A percentile compares a stretch with the other conserved stretches of the same genome.
These are phyloP conservation scores for Bathelium albidoporum DNA, from an alignment of 495 filamentous ascomycete species.

Conservation along the genomic window DNA sequence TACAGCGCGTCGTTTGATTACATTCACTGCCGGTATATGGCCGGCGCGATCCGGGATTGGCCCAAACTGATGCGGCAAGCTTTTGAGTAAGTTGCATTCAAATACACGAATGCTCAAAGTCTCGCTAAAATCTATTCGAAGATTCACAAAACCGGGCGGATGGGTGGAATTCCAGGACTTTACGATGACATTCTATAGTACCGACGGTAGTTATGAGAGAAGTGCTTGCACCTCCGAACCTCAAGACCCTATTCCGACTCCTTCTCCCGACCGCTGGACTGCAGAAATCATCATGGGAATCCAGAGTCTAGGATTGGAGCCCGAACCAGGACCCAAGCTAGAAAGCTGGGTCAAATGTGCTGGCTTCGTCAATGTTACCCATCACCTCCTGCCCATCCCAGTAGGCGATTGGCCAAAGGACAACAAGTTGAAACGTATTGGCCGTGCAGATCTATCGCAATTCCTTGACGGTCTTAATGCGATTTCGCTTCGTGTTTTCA, in stretches of 20 bases:
- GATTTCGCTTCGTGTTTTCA: slow-evolving; percentile 13
- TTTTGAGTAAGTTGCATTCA: slow-evolving; percentile 22
- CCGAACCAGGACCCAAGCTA: neutral
- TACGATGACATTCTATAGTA: slow-evolving; percentile 13
- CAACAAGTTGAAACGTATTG: slow-evolving; percentile 22
- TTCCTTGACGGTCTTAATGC: slow-evolving; percentile 17
- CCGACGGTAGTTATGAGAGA: slow-evolving; percentile 14
- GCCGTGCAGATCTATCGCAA: slow-evolving; percentile 7
- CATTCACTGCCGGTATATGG: slow-evolving; percentile 36
- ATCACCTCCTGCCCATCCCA: slow-evolving; percentile 20
- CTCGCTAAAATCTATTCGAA: slow-evolving; percentile 17
- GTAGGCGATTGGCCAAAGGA: slow-evolving; percentile 27
- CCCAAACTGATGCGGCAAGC: slow-evolving; percentile 30
- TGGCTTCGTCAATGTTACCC: slow-evolving; percentile 24
- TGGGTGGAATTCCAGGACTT: slow-evolving; percentile 42
- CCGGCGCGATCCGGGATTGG: slow-evolving; percentile 39
- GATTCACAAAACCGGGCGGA: slow-evolving; percentile 50
- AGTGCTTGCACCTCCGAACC: neutral
- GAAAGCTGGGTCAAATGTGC: slow-evolving; percentile 5
- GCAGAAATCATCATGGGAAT: slow-evolving; percentile 8
- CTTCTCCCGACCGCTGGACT: slow-evolving; percentile 13
- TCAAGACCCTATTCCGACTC: slow-evolving; percentile 1
- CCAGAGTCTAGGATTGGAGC: slow-evolving; percentile 24
- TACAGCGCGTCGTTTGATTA: slow-evolving; percentile 34
- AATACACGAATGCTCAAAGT: neutral